phyloP scores from a whole-genome alignment of 106 monocot species.

The Vanilla planifolia region DNA sequence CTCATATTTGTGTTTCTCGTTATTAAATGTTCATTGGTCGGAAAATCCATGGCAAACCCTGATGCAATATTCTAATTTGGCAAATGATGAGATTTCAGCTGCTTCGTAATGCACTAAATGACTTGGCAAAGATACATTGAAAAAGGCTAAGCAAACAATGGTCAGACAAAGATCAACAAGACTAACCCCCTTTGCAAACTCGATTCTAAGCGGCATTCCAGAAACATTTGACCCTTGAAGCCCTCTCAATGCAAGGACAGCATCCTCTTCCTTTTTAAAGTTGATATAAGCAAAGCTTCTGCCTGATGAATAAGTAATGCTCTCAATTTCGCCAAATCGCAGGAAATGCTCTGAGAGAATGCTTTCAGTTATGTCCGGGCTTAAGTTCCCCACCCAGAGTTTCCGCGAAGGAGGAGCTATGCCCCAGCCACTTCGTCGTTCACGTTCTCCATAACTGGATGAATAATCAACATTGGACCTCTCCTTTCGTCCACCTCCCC shows the following conservation, averaged over 20 bases:
- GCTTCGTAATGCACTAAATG: slow-evolving; percentile 8
- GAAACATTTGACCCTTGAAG: slow-evolving; percentile 55
- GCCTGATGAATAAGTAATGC: slow-evolving; percentile 42
- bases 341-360: slow-evolving; percentile 63
- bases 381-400: slow-evolving; percentile 86
- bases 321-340: slow-evolving; percentile 75
- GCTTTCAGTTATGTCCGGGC: slow-evolving; percentile 28
- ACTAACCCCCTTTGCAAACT: slow-evolving; percentile 99
- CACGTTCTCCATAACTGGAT: slow-evolving; percentile 36
- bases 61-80: background rate
- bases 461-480: slow-evolving; percentile 18
- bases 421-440: slow-evolving; percentile 31
- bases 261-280: slow-evolving; percentile 59
- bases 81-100: background rate
- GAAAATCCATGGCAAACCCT: background rate
- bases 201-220: slow-evolving; percentile 77
- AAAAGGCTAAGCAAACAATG: slow-evolving; percentile 9
- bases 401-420: slow-evolving; percentile 62
- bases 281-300: slow-evolving; percentile 83
- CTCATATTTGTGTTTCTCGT: background rate
- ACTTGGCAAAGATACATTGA: slow-evolving; percentile 9
- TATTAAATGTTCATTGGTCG: background rate
- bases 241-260: slow-evolving; percentile 53
- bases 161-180: slow-evolving; percentile 31
- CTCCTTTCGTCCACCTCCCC: slow-evolving; percentile 34